A percentile compares a stretch with the other conserved stretches of the same genome.
These are phyloP conservation scores for Tricharina praecox DNA, from an alignment of 495 filamentous ascomycete species.

Conservation along the genomic window DNA sequence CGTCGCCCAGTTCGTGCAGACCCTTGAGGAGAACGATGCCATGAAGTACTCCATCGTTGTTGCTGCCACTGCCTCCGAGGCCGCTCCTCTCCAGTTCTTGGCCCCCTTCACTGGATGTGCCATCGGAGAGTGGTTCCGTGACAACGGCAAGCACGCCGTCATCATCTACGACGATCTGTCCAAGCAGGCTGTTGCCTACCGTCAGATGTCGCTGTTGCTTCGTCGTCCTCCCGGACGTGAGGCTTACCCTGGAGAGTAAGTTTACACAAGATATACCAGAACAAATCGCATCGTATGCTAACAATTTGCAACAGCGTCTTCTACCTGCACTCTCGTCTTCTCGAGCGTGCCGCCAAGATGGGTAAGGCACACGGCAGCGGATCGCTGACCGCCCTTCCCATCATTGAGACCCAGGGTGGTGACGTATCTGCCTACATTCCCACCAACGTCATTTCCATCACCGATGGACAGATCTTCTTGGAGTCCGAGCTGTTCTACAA, in stretches of 20 bases:
- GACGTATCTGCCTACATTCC: conserved; percentile 99
- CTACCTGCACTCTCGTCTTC: conserved; percentile 99
- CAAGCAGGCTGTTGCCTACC: conserved; percentile 98
- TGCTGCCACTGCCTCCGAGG: conserved; percentile 94
- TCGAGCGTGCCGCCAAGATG: conserved; percentile 99
- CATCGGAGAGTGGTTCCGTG: conserved; percentile 78
- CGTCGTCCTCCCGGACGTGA: conserved; percentile 99
- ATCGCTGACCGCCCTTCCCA: conserved; percentile 88
- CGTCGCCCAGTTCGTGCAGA: conserved; percentile 97
- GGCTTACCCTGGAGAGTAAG: conserved; percentile 92
- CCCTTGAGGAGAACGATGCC: conserved; percentile 97
- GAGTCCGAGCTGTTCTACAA: conserved; percentile 99
- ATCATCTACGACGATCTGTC: conserved; percentile 94
- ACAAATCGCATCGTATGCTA: conserved; percentile 19
- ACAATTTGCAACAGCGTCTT: conserved; percentile 46
- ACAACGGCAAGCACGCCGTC: conserved; percentile 81
- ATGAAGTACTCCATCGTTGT: conserved; percentile 97
- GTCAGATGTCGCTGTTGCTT: conserved; percentile 98
- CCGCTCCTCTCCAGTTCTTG: conserved; percentile 83
- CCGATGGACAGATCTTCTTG: conserved; percentile 99
- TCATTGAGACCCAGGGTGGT: conserved; percentile 99
- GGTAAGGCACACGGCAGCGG: conserved; percentile 89
- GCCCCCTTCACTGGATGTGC: conserved; percentile 80
- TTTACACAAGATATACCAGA: too few relatives aligned
- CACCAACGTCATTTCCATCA: conserved; percentile 99